Conservation (phyloP, 2,329 filamentous ascomycete genomes). For the Cadophora gregata region DNA sequence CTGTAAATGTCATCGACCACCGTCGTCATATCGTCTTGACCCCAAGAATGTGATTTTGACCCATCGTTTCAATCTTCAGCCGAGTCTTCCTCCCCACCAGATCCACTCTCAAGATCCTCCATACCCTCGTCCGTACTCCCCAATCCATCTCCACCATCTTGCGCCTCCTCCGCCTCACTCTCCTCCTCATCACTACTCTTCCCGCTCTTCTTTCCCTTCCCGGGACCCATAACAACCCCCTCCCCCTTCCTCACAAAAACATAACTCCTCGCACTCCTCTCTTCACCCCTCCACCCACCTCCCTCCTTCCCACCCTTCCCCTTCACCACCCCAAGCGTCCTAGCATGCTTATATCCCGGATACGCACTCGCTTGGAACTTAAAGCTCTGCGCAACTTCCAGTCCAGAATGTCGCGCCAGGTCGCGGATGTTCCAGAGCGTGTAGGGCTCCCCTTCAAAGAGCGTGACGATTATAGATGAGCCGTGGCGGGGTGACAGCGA, state of each 20-base stretch:
- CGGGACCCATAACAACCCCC: slow-evolving; percentile 40
- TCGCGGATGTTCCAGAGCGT: slow-evolving; percentile 94
- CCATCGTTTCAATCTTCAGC: slow-evolving; percentile 25
- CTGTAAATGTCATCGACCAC: slow-evolving; percentile 15
- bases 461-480: slow-evolving; percentile 74
- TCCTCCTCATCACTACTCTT: slow-evolving; percentile 37
- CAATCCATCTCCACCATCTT: slow-evolving; percentile 43
- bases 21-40: not conserved
- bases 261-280: slow-evolving; percentile 61
- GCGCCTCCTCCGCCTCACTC: slow-evolving; percentile 40
- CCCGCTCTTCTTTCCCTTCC: slow-evolving; percentile 42
- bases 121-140: slow-evolving; percentile 32
- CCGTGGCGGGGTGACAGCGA: slow-evolving; percentile 56
- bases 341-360: slow-evolving; percentile 74
- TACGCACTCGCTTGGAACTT: slow-evolving; percentile 70
- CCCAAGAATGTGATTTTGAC: too few relatives aligned
- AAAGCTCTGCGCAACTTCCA: slow-evolving; percentile 74
- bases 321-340: slow-evolving; percentile 71
- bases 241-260: slow-evolving; percentile 67
- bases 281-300: slow-evolving; percentile 57
- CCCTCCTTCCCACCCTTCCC: slow-evolving; percentile 52
- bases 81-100: slow-evolving; percentile 44
- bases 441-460: slow-evolving; percentile 95
- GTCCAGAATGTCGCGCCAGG: slow-evolving; percentile 77
- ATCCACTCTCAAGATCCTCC: slow-evolving; percentile 39